Percentiles rank a stretch among this genome's conserved stretches.
Conservation (phyloP, 352 stramenopile genomes). For the Phytophthora sansomeana region DNA sequence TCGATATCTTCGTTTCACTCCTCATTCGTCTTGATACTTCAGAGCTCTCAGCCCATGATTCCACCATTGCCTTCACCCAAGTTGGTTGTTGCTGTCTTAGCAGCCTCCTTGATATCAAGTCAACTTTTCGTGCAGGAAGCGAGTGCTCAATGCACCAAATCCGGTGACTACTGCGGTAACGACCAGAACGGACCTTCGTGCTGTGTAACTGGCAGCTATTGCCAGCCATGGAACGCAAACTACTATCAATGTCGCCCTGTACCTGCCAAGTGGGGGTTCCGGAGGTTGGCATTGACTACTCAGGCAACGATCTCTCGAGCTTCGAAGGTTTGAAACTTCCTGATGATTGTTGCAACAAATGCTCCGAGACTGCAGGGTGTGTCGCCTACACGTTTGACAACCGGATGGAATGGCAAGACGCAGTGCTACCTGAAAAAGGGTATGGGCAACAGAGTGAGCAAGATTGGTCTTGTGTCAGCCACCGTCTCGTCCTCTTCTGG, state of each 20-base stretch:
- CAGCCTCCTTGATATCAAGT: no score
- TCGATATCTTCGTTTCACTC: no score
- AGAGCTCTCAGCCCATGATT: no score
- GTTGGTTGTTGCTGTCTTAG: no score
- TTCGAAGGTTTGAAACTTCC: conserved; percentile 25
- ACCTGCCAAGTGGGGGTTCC: conserved; percentile 36
- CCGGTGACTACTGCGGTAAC: conserved; percentile 7
- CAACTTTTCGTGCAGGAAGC: no score
- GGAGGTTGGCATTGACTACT: conserved; percentile 49
- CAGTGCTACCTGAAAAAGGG: conserved; percentile 43
- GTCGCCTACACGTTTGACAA: conserved; percentile 42
- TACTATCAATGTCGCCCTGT: conserved; percentile 52
- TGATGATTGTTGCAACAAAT: conserved; percentile 26
- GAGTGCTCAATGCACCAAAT: no score
- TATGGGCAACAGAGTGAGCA: conserved; percentile 14
- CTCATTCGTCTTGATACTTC: no score
- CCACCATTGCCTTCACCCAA: no score
- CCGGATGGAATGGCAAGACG: conserved; percentile 30
- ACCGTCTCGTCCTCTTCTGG: conserved; percentile 19
- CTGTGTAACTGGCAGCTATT: conserved; percentile 37
- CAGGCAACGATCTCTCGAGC: conserved; percentile 45
- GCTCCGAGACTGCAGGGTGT: conserved; percentile 14
- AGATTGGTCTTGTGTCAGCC: conserved; percentile 30
- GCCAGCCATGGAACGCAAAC: conserved; percentile 49
- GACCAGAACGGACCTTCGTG: neutral